Evolutionary conservation across 108 stramenopile species (phyloP).

Genomic region (Poteriospumella lacustris): DNA sequence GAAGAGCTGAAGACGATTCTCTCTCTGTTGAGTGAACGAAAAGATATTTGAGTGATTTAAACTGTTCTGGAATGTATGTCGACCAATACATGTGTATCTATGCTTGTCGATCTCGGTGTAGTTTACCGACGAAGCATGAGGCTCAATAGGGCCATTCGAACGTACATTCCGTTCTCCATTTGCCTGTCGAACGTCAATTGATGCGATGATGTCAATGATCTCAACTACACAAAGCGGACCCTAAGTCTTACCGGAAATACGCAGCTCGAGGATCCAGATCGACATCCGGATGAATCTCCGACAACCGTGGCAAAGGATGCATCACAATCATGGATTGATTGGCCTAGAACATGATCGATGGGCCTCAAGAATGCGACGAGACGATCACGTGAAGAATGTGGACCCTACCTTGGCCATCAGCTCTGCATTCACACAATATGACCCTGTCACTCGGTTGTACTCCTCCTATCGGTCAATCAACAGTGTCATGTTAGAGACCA

Average conservation of each 20-base stretch:
- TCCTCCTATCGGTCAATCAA: constrained; percentile 46
- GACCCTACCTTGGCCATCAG: constrained; percentile 65
- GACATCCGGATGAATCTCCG: constrained; percentile 82
- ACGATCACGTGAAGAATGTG: too few species aligned
- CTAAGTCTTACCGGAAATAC: constrained; percentile 66
- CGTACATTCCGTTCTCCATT: constrained; percentile 97
- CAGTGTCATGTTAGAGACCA: neutral
- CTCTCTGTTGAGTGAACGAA: too few species aligned
- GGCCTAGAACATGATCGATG: neutral
- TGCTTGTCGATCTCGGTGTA: too few species aligned
- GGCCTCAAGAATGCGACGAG: neutral
- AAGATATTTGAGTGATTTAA: too few species aligned
- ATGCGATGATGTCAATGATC: neutral
- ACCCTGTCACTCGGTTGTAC: constrained; percentile 75
- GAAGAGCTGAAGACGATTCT: too few species aligned
- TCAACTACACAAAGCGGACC: neutral
- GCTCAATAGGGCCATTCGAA: constrained; percentile 88
- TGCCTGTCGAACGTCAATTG: constrained; percentile 42
- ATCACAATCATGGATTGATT: constrained; percentile 67
- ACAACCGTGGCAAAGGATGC: constrained; percentile 83
- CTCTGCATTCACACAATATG: constrained; percentile 69
- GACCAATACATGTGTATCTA: too few species aligned
- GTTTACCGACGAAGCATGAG: constrained; percentile 52
- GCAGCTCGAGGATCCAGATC: constrained; percentile 91
- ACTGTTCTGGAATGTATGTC: too few species aligned